Evolutionary conservation across 345 rosid species (phyloP).

Genomic region (Populus alba): DNA sequence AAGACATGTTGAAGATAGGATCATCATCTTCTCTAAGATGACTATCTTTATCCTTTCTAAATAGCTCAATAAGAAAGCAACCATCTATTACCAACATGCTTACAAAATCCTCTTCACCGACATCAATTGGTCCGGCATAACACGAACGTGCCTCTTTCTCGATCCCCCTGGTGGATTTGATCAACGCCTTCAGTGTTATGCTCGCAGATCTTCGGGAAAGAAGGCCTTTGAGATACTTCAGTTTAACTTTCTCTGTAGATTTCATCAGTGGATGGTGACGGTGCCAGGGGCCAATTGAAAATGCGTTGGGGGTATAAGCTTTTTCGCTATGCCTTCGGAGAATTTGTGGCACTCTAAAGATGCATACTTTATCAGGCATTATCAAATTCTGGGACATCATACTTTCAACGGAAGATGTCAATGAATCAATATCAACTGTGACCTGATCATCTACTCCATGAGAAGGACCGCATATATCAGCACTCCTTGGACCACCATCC

Average conservation of each 20-base stretch:
- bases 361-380: constrained; percentile 17
- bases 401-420: constrained; percentile 6
- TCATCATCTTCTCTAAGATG: constrained; percentile 6
- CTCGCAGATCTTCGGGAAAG: neutral
- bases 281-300: constrained; percentile 35
- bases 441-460: neutral
- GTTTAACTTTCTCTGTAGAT: constrained; percentile 16
- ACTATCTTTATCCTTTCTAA: constrained; percentile 5
- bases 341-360: constrained; percentile 21
- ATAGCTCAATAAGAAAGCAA: constrained; percentile 30
- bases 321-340: constrained; percentile 20
- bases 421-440: neutral
- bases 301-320: constrained; percentile 25
- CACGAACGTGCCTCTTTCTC: constrained; percentile 17
- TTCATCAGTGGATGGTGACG: neutral
- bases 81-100: constrained; percentile 31
- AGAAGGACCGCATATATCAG: too few relatives aligned
- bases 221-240: constrained; percentile 22
- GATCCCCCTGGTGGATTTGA: neutral
- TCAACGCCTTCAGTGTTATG: neutral
- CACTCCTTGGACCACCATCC: neutral
- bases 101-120: neutral
- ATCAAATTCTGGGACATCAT: constrained; percentile 2
- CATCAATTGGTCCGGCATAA: constrained; percentile 11
- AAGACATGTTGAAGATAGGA: constrained; percentile 29